Conservation (phyloP, 495 filamentous ascomycete species). For the Aspergillus indologenus region DNA sequence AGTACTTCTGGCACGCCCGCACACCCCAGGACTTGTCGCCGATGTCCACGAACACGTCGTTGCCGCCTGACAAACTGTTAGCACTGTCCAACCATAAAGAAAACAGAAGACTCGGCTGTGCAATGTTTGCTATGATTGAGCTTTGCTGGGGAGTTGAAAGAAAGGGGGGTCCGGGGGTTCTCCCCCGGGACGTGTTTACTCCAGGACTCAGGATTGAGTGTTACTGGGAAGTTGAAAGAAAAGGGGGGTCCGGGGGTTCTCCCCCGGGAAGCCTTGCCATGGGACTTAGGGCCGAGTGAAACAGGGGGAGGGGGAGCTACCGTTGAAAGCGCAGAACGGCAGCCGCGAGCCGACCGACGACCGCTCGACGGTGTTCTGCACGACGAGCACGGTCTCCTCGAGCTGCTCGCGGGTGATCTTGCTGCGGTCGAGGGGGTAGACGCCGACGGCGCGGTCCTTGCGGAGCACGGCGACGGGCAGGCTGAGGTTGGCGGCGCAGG, state of each 20-base stretch:
- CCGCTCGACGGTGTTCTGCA: slow-evolving; percentile 86
- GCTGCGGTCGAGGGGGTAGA: slow-evolving; percentile 57
- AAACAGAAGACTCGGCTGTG: too few relatives aligned
- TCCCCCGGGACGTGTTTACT: too few relatives aligned
- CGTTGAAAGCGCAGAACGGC: slow-evolving; percentile 98
- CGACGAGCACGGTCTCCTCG: slow-evolving; percentile 92
- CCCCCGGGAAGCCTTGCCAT: too few relatives aligned
- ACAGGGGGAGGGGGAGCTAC: slow-evolving; percentile 27
- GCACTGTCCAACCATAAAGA: neutral
- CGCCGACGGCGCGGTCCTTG: slow-evolving; percentile 92
- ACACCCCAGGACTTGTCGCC: slow-evolving; percentile 98
- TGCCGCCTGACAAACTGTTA: slow-evolving; percentile 54
- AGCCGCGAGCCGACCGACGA: slow-evolving; percentile 65
- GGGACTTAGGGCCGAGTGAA: too few relatives aligned
- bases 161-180: too few relatives aligned
- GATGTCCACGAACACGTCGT: slow-evolving; percentile 98
- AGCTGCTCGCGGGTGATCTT: slow-evolving; percentile 83
- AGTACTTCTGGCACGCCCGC: slow-evolving; percentile 85
- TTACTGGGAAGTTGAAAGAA: too few relatives aligned
- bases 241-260: too few relatives aligned
- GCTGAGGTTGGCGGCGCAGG: slow-evolving; percentile 72
- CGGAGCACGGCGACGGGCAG: slow-evolving; percentile 75
- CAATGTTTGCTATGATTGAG: too few relatives aligned
- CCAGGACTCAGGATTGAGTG: too few relatives aligned
- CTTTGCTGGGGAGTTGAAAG: too few relatives aligned